These are phyloP conservation scores for Leccinum sublutescens DNA, from an alignment of 768 basidiomycete species.

Conservation along the genomic window DNA sequence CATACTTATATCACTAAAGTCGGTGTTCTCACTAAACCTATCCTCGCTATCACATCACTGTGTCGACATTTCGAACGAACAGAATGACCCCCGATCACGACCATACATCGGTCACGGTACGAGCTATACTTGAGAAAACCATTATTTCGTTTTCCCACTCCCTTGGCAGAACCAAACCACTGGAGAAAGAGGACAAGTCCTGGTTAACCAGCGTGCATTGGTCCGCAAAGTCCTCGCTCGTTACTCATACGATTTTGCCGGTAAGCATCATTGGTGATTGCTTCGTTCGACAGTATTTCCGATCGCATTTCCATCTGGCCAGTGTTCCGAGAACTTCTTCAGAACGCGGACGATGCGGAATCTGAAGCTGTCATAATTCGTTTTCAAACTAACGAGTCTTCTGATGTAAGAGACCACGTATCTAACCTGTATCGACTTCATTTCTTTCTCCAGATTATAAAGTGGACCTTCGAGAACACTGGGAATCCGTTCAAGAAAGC, in stretches of 20 bases:
- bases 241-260: constrained; percentile 90
- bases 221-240: constrained; percentile 94
- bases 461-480: constrained; percentile 31
- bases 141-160: too few species aligned
- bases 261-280: constrained; percentile 26
- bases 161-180: constrained; percentile 57
- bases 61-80: too few species aligned
- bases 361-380: constrained; percentile 70
- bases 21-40: too few species aligned
- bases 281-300: constrained; percentile 33
- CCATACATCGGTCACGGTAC: too few species aligned
- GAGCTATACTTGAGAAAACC: too few species aligned
- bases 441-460: constrained; percentile 20
- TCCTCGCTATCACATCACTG: too few species aligned
- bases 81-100: too few species aligned
- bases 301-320: constrained; percentile 39
- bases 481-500: constrained; percentile 78
- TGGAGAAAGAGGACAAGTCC: constrained; percentile 65
- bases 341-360: constrained; percentile 29
- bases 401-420: constrained; percentile 25
- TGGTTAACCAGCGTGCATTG: constrained; percentile 88
- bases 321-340: constrained; percentile 45
- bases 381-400: constrained; percentile 53
- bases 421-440: neutral
- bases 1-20: too few species aligned